Percentiles rank a stretch among this genome's conserved stretches.
Conservation (phyloP, 306 rosid species). For the Ceratonia siliqua region DNA sequence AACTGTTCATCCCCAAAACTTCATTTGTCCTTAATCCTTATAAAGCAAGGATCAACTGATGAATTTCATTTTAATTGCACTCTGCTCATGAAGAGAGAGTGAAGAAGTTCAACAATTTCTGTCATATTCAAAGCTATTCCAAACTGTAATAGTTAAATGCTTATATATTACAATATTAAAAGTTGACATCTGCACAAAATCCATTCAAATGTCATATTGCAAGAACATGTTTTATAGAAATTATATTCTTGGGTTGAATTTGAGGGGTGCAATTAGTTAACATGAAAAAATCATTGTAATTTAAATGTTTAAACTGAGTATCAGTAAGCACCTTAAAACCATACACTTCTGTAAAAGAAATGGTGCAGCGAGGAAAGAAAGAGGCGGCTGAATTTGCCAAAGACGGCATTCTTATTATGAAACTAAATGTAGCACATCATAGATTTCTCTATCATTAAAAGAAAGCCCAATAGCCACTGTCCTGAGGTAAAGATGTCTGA, state of each 20-base stretch:
- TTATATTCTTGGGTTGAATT: neutral
- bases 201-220: neutral
- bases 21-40: neutral
- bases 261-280: neutral
- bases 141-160: too few species aligned
- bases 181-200: neutral
- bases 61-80: neutral
- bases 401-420: neutral
- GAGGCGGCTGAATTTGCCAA: neutral
- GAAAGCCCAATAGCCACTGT: neutral
- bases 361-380: neutral
- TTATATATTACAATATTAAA: neutral
- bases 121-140: too few species aligned
- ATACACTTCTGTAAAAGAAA: neutral
- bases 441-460: neutral
- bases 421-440: neutral
- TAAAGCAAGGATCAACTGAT: neutral
- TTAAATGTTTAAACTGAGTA: too few species aligned
- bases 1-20: conserved; percentile 8
- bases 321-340: neutral
- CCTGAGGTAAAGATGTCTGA: neutral
- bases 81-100: too few species aligned
- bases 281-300: neutral
- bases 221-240: neutral
- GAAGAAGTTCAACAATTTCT: too few species aligned